A percentile compares a stretch with the other conserved stretches of the same genome.
Conservation (phyloP, 202 grass and related monocot genomes). For the Tripidium arundinaceum region DNA sequence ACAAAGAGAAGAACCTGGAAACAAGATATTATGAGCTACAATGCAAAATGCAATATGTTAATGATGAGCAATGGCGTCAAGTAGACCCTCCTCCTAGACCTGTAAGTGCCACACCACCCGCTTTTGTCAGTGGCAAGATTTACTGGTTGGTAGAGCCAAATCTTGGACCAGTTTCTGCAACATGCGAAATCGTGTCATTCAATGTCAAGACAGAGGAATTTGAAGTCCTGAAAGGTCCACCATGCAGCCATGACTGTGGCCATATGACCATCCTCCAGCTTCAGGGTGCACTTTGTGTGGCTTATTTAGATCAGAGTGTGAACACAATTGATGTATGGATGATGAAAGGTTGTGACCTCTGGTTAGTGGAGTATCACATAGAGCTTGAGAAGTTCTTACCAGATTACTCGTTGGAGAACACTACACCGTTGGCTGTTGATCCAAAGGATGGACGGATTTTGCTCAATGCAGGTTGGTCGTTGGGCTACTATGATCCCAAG, state of each 20-base stretch:
- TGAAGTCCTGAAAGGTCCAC: conserved; percentile 20
- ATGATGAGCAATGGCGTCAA: not conserved
- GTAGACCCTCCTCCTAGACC: conserved; percentile 24
- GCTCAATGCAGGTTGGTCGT: not conserved
- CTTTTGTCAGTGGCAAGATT: conserved; percentile 1
- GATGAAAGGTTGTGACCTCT: not conserved
- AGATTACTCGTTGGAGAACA: not conserved
- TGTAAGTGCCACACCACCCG: not conserved
- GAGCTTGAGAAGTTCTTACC: not conserved
- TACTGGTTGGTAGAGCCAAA: conserved; percentile 22
- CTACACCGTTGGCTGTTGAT: conserved; percentile 1
- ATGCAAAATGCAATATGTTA: not conserved
- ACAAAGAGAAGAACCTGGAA: conserved; percentile 23
- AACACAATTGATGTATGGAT: conserved; percentile 24
- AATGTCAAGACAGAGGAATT: not conserved
- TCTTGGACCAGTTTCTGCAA: conserved; percentile 4
- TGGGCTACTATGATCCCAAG: conserved; percentile 23
- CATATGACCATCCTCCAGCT: conserved; percentile 11
- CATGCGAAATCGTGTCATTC: conserved; percentile 4
- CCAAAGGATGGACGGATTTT: conserved; percentile 25
- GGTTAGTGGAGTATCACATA: conserved; percentile 29
- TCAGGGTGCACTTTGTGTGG: conserved; percentile 7
- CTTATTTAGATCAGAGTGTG: not conserved
- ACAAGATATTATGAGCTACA: conserved; percentile 18
- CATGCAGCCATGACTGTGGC: conserved; percentile 1